Evolutionary conservation across 2,329 filamentous ascomycete species (phyloP).

Genomic region (Diaporthe australafricana): DNA sequence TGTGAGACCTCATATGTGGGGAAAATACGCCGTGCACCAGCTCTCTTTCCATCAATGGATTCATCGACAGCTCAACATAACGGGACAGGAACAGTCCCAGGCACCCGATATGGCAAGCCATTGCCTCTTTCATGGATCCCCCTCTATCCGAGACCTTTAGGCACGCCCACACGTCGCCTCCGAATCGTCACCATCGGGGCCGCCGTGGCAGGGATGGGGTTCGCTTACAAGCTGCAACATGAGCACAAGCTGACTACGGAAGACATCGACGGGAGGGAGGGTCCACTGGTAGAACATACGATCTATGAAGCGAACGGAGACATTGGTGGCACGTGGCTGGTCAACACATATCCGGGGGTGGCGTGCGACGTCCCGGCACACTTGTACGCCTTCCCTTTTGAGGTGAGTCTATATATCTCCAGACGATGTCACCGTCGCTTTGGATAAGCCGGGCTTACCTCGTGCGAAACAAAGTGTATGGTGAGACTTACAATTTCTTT

Average conservation of each 20-base stretch:
- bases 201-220: conserved; percentile 16
- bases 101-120: conserved; percentile 20
- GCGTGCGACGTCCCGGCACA: conserved; percentile 74
- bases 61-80: neutral
- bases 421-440: conserved; percentile 57
- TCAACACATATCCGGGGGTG: conserved; percentile 70
- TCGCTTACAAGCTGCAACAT: conserved; percentile 34
- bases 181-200: conserved; percentile 35
- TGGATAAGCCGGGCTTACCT: neutral
- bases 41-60: neutral
- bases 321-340: conserved; percentile 64
- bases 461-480: neutral
- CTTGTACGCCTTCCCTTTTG: conserved; percentile 74
- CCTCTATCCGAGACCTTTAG: conserved; percentile 25
- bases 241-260: conserved; percentile 15
- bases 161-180: conserved; percentile 28
- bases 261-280: neutral
- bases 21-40: too few relatives aligned
- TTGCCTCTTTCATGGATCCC: conserved; percentile 27
- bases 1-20: neutral
- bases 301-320: conserved; percentile 74
- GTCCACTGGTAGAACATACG: conserved; percentile 55
- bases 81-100: neutral
- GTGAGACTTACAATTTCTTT: neutral
- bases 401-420: neutral